Evolutionary conservation across 768 basidiomycete species (phyloP).

Genomic region (Cystofilobasidium capitatum): DNA sequence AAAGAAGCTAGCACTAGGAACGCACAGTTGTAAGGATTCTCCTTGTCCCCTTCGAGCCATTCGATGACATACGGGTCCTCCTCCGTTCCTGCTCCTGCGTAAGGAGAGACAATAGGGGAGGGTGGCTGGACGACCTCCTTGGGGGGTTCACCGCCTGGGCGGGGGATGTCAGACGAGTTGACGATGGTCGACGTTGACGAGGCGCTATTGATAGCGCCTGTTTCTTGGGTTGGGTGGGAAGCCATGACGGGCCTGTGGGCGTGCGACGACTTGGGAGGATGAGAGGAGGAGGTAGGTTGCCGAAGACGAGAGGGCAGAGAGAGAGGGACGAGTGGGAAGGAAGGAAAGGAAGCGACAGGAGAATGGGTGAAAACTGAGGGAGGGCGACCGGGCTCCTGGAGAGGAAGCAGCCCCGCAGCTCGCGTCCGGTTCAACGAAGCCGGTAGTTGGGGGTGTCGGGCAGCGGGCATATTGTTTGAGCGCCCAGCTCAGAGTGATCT

Average conservation of each 20-base stretch:
- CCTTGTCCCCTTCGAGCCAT: constrained; percentile 32
- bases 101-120: constrained; percentile 11
- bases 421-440: too few species aligned
- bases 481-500: too few species aligned
- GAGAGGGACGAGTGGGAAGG: neutral
- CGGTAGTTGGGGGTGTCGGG: too few species aligned
- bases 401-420: too few species aligned
- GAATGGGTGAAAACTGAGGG: too few species aligned
- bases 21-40: constrained; percentile 23
- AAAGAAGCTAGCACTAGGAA: neutral
- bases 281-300: neutral
- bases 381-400: too few species aligned
- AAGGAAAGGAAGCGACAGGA: constrained; percentile 1
- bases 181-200: neutral
- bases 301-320: neutral
- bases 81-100: constrained; percentile 35
- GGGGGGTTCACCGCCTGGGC: neutral
- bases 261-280: neutral
- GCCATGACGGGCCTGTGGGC: neutral
- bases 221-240: neutral
- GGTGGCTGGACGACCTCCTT: too few species aligned
- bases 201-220: too few species aligned
- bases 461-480: too few species aligned
- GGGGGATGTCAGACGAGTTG: neutral
- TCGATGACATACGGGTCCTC: constrained; percentile 38